Evolutionary conservation across 192 early-diverging fungal genomes (phyloP).

Genomic region (Phlyctochytrium arcticum): DNA sequence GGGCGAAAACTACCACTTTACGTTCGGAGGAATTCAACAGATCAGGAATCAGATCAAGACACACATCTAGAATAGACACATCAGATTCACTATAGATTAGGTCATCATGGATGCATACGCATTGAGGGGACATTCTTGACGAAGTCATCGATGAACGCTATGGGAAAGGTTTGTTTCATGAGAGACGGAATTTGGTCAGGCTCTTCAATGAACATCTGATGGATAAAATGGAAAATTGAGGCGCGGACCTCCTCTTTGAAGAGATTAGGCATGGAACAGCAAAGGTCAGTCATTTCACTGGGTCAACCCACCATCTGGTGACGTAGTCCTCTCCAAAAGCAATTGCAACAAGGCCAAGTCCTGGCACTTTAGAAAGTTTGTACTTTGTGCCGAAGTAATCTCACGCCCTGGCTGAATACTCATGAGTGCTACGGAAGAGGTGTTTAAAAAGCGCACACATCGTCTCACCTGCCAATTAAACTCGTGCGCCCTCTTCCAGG

Average conservation of each 20-base stretch:
- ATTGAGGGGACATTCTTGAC: constrained; percentile 34
- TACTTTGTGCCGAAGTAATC: no score
- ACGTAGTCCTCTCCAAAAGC: no score
- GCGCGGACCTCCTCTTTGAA: background rate
- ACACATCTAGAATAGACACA: constrained; percentile 25
- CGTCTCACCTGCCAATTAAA: no score
- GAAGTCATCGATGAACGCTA: constrained; percentile 9
- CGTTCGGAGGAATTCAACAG: constrained; percentile 35
- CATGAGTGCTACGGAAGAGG: no score
- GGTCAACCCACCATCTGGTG: no score
- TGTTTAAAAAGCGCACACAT: no score
- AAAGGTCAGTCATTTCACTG: no score
- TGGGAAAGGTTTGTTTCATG: constrained; percentile 31
- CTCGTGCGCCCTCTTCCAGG: no score
- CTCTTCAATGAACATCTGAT: constrained; percentile 33
- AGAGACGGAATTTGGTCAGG: constrained; percentile 28
- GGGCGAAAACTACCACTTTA: constrained; percentile 47
- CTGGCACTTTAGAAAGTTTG: no score
- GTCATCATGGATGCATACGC: constrained; percentile 18
- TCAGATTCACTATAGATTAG: background rate
- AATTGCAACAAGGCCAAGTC: constrained; percentile 5
- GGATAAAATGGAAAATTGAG: constrained; percentile 20
- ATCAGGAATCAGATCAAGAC: constrained; percentile 36
- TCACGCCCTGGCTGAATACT: no score
- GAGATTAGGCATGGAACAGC: background rate